These are phyloP conservation scores for Huntiella moniliformis DNA, from an alignment of 2,329 filamentous ascomycete species.

Conservation along the genomic window DNA sequence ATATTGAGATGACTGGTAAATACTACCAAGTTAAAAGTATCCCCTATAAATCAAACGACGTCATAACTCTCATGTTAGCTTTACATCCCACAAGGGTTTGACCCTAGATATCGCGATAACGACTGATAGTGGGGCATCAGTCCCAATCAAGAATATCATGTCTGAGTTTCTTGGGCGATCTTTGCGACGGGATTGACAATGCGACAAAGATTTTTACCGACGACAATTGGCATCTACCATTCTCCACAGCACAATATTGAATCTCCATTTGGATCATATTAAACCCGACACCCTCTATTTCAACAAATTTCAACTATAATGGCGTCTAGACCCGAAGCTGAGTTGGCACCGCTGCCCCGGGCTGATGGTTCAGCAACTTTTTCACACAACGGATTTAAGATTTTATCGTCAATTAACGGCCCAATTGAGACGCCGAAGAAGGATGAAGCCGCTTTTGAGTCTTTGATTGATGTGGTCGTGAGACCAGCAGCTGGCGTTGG, in stretches of 20 bases:
- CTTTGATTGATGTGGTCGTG: conserved; percentile 74
- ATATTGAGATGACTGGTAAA: not conserved
- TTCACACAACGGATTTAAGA: conserved; percentile 55
- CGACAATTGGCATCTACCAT: too few species aligned
- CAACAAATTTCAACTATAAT: conserved; percentile 6
- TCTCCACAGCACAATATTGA: too few species aligned
- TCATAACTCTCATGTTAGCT: conserved; percentile 2
- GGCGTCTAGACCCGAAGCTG: conserved; percentile 27
- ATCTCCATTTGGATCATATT: not conserved
- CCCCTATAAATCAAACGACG: not conserved
- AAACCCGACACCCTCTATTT: not conserved
- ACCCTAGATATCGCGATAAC: not conserved
- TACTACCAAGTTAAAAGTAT: not conserved
- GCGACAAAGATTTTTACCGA: too few species aligned
- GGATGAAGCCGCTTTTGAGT: conserved; percentile 84
- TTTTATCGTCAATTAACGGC: conserved; percentile 77
- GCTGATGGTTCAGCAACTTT: conserved; percentile 69
- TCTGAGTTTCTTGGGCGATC: not conserved
- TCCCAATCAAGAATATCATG: not conserved
- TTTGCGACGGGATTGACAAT: too few species aligned
- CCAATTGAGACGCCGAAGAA: conserved; percentile 69
- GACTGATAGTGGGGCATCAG: not conserved
- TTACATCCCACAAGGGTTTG: not conserved
- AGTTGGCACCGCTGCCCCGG: conserved; percentile 42
- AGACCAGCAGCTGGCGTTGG: conserved; percentile 71